Base-by-base conservation (phyloP, 2,329 filamentous ascomycete species). In the Sordariomycetes sp. region DNA sequence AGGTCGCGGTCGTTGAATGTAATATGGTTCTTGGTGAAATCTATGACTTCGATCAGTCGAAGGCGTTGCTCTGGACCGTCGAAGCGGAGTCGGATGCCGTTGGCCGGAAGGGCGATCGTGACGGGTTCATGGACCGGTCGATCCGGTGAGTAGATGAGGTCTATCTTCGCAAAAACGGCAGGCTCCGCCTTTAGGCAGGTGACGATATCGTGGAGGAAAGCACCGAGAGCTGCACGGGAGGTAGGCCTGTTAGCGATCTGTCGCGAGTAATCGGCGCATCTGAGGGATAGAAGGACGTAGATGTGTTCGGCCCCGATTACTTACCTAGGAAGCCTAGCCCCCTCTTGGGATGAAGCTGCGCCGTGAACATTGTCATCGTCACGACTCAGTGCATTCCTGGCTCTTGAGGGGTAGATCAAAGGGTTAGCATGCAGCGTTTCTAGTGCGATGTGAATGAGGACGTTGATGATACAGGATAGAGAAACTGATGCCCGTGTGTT, bases 31-130 rank as follows among this genome's bases (percentile, higher is more conserved):
- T 90, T 94, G 53, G 86, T 84, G 67, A 99, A 96, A 72, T 97
- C 90, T 57, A 89, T 72, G 8, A 97, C 83, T 70, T 99, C 94
- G 63, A 99, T 89, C 60, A 99, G 74, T 2, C 94, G 87, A 50
- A 99, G 75, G 39, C 92, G 84, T 70, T 99, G 94, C 65, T 97
- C 91, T 3, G 89, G 85, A 0, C 91, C 94, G 67, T 99, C 94
- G 67, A 99, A 99, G 50, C 89, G 89, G 56, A 99, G 74, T 13
- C 92, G 87, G 34, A 99, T 70, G 32, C 94, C 94, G 71, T 97
- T 99, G 3, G 82, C 79, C 1, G 91, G 88, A 3, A 99, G 80
- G 20, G 78, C 78, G 57, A 97, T 72, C 51, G 89, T 75, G 20
- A 96, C 80, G 0, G 90, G 89, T 32, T 89, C 81, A 35, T 77